Conservation (phyloP, 2,329 filamentous ascomycete species). For the Claviceps humidiphila region DNA sequence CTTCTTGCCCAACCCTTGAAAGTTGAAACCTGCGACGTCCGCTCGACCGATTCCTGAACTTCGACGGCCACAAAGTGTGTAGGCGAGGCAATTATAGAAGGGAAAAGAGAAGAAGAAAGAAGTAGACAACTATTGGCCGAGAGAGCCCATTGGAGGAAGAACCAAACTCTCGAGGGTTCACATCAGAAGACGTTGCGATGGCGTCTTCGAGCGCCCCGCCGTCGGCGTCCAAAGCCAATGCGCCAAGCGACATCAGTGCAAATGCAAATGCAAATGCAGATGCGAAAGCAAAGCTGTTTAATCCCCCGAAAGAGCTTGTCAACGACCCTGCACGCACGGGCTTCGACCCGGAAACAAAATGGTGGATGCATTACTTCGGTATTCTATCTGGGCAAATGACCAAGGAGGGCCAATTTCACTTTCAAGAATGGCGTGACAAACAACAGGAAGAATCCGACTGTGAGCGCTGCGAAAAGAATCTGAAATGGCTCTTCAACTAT, state of each 20-base stretch:
- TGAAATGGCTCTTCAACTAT: constrained; percentile 73
- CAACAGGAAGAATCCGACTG: constrained; percentile 68
- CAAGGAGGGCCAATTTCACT: constrained; percentile 55
- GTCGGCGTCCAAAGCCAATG: constrained; percentile 8
- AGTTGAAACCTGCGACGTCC: not conserved
- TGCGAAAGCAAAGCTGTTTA: constrained; percentile 1
- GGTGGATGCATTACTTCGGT: constrained; percentile 79
- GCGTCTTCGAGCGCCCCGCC: constrained; percentile 5
- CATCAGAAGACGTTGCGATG: constrained; percentile 2
- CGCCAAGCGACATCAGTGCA: constrained; percentile 4
- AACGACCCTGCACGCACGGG: constrained; percentile 50
- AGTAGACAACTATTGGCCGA: not conserved
- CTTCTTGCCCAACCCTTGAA: not conserved
- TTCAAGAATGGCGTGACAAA: constrained; percentile 63
- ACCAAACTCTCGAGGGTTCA: not conserved
- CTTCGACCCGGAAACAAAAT: constrained; percentile 45
- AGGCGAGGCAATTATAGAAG: not conserved
- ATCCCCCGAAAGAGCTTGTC: constrained; percentile 23
- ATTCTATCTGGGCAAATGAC: constrained; percentile 65
- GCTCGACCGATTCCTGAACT: not conserved
- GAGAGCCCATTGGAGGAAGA: not conserved
- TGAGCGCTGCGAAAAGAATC: constrained; percentile 64
- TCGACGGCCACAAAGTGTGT: not conserved
- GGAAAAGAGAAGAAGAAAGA: not conserved
- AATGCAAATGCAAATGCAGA: constrained; percentile 1